These are phyloP conservation scores for Candida gorgasii DNA, from an alignment of 805 yeast genomes.

Conservation along the genomic window DNA sequence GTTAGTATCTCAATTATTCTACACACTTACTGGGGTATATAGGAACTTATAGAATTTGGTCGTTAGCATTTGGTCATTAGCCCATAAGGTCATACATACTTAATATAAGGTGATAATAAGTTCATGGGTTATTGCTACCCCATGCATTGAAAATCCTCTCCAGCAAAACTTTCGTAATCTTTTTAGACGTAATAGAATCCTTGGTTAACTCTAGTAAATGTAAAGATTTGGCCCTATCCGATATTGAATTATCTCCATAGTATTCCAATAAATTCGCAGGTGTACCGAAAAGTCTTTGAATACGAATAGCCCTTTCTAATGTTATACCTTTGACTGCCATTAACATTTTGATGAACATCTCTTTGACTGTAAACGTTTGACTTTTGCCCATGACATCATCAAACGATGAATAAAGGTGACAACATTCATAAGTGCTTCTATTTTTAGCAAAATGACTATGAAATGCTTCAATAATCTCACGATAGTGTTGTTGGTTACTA, in stretches of 20 bases:
- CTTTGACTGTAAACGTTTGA: constrained; percentile 68
- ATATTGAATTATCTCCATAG: constrained; percentile 27
- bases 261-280: constrained; percentile 60
- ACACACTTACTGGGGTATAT: too few relatives aligned
- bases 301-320: constrained; percentile 77
- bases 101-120: too few relatives aligned
- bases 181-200: constrained; percentile 50
- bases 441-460: constrained; percentile 42
- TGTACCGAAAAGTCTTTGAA: constrained; percentile 72
- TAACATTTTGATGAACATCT: constrained; percentile 71
- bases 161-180: constrained; percentile 53
- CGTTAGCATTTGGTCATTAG: too few relatives aligned
- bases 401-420: constrained; percentile 43
- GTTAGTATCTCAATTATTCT: too few relatives aligned
- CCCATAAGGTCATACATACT: too few relatives aligned
- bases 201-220: constrained; percentile 20
- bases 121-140: constrained; percentile 39
- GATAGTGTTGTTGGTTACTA: constrained; percentile 52
- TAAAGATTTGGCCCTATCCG: constrained; percentile 29
- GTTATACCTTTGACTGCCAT: constrained; percentile 82
- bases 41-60: too few relatives aligned
- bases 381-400: constrained; percentile 71
- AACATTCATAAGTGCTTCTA: constrained; percentile 32
- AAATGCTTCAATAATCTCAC: constrained; percentile 40
- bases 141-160: constrained; percentile 55